Evolutionary conservation across 2,329 filamentous ascomycete genomes (phyloP).

Genomic region (Tympanopsis confertula): DNA sequence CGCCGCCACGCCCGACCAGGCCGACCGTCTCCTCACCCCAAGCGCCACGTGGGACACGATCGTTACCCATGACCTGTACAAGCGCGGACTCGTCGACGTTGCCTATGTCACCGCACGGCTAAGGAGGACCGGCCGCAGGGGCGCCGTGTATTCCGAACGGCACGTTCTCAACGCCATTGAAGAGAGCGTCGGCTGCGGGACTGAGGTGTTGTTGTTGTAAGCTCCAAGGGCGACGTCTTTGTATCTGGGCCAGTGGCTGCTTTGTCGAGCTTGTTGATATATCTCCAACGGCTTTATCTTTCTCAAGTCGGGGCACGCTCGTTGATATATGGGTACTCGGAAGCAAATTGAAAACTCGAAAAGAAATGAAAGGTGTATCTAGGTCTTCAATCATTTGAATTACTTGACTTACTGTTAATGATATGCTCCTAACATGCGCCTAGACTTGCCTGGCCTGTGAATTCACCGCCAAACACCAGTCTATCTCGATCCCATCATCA

Average conservation of each 20-base stretch:
- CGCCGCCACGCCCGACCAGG: too few relatives aligned
- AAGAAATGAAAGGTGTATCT: too few relatives aligned
- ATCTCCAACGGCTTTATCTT: too few relatives aligned
- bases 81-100: not conserved
- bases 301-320: too few relatives aligned
- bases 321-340: too few relatives aligned
- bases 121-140: not conserved
- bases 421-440: too few relatives aligned
- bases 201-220: not conserved
- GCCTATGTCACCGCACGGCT: not conserved
- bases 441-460: too few relatives aligned
- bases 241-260: not conserved
- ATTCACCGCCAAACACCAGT: too few relatives aligned
- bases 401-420: too few relatives aligned
- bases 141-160: not conserved
- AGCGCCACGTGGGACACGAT: not conserved
- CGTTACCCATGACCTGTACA: not conserved
- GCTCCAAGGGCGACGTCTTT: not conserved
- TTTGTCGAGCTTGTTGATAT: not conserved
- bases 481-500: too few relatives aligned
- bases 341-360: too few relatives aligned
- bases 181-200: not conserved
- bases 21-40: not conserved
- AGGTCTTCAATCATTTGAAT: too few relatives aligned
- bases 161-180: not conserved